A percentile compares a stretch with the other conserved stretches of the same genome.
phyloP scores from a whole-genome alignment of 164 flowering plant genomes.

The Vitis amurensis region DNA sequence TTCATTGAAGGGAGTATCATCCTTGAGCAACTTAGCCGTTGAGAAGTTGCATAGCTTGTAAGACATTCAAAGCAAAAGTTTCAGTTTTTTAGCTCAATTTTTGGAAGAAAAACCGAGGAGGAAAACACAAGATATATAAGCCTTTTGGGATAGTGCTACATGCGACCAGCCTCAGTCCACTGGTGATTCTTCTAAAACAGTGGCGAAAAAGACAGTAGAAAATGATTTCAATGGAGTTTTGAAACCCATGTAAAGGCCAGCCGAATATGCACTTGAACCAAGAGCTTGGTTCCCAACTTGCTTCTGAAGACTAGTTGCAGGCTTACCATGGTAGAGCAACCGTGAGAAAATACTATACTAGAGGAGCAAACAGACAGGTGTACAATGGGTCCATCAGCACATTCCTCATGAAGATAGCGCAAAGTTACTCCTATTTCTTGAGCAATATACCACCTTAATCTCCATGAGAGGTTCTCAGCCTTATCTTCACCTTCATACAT shows the following conservation, averaged over 20 bases:
- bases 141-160: too few relatives aligned
- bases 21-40: constrained; percentile 32
- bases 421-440: constrained; percentile 38
- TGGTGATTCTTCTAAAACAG: too few relatives aligned
- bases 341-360: constrained; percentile 20
- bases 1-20: constrained; percentile 5
- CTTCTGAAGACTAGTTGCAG: too few relatives aligned
- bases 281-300: too few relatives aligned
- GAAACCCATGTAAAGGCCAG: not conserved
- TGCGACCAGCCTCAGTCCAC: too few relatives aligned
- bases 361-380: constrained; percentile 35
- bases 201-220: too few relatives aligned
- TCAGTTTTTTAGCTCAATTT: constrained; percentile 3
- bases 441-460: constrained; percentile 38
- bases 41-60: constrained; percentile 34
- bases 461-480: constrained; percentile 42
- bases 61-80: not conserved
- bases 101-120: not conserved
- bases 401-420: constrained; percentile 55
- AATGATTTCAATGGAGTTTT: too few relatives aligned
- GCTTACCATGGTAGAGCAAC: constrained; percentile 31
- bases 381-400: constrained; percentile 39
- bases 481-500: constrained; percentile 27
- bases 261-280: too few relatives aligned
- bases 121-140: too few relatives aligned